These are phyloP conservation scores for Xylaria digitata DNA, from an alignment of 2,329 filamentous ascomycete genomes.

Conservation along the genomic window DNA sequence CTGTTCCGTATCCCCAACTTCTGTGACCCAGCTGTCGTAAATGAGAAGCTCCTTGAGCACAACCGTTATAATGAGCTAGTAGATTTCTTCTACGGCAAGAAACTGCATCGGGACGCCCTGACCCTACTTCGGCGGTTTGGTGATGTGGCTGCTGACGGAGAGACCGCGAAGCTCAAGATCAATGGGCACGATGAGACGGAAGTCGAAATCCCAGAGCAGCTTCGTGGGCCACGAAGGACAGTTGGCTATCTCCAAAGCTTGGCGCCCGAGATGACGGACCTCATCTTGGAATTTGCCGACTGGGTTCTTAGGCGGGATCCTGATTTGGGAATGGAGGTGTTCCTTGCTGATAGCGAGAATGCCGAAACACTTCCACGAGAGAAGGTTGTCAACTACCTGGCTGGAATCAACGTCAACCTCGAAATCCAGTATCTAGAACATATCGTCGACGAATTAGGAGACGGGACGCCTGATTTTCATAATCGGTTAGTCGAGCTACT, in stretches of 20 bases:
- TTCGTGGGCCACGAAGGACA: conserved; percentile 86
- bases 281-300: conserved; percentile 89
- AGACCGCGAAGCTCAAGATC: conserved; percentile 53
- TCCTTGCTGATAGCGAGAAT: conserved; percentile 92
- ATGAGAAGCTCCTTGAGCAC: conserved; percentile 88
- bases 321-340: conserved; percentile 88
- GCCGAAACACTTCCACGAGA: conserved; percentile 88
- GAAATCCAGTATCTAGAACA: conserved; percentile 90
- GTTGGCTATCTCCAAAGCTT: conserved; percentile 91
- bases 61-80: conserved; percentile 92
- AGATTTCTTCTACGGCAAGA: conserved; percentile 98
- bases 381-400: conserved; percentile 79
- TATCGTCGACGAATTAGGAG: conserved; percentile 86
- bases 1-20: conserved; percentile 97
- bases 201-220: conserved; percentile 51
- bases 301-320: conserved; percentile 84
- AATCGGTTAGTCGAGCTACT: conserved; percentile 80
- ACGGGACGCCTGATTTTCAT: conserved; percentile 86
- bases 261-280: conserved; percentile 85
- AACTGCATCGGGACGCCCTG: conserved; percentile 86
- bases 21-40: conserved; percentile 94
- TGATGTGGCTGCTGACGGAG: conserved; percentile 49
- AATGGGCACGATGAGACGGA: conserved; percentile 47
- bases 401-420: conserved; percentile 73
- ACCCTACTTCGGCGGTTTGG: conserved; percentile 86